These are phyloP conservation scores for Boletus subparvulus DNA, from an alignment of 768 basidiomycete species.

Conservation along the genomic window DNA sequence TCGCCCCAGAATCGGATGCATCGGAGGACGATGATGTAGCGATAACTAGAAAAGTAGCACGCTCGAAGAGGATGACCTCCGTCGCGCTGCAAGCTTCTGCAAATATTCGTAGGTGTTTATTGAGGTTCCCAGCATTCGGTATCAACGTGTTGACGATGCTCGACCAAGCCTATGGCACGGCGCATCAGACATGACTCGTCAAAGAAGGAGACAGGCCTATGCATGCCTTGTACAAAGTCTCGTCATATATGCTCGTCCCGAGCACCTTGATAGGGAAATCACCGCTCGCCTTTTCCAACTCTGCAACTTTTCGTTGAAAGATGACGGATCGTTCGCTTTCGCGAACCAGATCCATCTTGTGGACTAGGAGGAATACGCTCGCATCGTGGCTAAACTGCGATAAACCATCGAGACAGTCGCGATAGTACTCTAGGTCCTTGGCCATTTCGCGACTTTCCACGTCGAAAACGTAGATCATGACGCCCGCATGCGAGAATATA, in stretches of 20 bases:
- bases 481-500: constrained; percentile 95
- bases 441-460: constrained; percentile 81
- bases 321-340: constrained; percentile 51
- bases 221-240: constrained; percentile 87
- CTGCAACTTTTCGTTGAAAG: constrained; percentile 71
- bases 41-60: constrained; percentile 97
- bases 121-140: constrained; percentile 89
- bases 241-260: constrained; percentile 96
- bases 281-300: constrained; percentile 68
- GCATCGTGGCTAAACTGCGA: constrained; percentile 78
- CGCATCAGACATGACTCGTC: constrained; percentile 9
- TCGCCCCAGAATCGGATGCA: constrained; percentile 33
- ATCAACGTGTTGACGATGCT: constrained; percentile 95
- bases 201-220: background rate
- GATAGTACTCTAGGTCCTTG: constrained; percentile 90
- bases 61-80: constrained; percentile 95
- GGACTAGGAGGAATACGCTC: constrained; percentile 84
- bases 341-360: constrained; percentile 96
- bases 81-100: constrained; percentile 86
- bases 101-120: constrained; percentile 82
- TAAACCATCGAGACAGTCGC: constrained; percentile 84
- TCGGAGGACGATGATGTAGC: constrained; percentile 66
- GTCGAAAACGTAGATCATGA: constrained; percentile 98
- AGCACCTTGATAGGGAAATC: constrained; percentile 68
- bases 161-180: constrained; percentile 82